Evolutionary conservation across 371 early-diverging fungal genomes (phyloP), one percentile per base, ranked within the genome.

Genomic region (Mycotypha africana): DNA sequence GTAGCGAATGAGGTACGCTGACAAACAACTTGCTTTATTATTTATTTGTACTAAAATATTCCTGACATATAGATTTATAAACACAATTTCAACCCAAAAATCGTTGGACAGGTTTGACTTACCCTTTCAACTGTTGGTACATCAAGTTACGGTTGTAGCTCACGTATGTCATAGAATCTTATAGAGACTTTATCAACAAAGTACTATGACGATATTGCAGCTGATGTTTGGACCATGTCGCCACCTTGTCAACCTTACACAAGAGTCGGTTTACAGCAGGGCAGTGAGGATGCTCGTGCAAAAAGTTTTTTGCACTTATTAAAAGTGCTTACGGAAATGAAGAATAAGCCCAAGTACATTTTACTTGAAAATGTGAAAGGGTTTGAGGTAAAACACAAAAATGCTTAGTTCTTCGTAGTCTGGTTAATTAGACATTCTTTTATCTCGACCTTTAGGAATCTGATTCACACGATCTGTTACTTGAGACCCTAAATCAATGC

Each of bases 161-260:
- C 17, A 32, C 22, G 11, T 24, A 9, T 21, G 42, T 35, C 15
- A 40, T 54, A 83, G 78, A 69, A 81, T 38, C 62, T 75, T 21
- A 86, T 90, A 23, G 91, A 91, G 47, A 75, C 85, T 1, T 62
- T 87, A 33, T 65, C 76, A 12, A 51, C 74, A 25, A 62, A 76
- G 25, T 62, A 79, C 49, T 86, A 81, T 46, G 85, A 83, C 41
- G 65, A 70, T 20, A 60, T 81, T 33, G 61, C 67, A 24, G 86
- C 89, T 1, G 82, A 91, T 54, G 63, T 89, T 20, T 91, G 85
- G 84, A 82, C 87, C 23, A 85, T 92, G 85, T 86, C 87, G 10
- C 91, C 89, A 38, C 89, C 89, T 2, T 90, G 90, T 58, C 89
- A 90, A 51, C 89, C 89, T 12, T 91, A 88, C 53, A 89, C 91